Percentiles rank a stretch among this genome's conserved stretches.
Conservation (phyloP, 768 basidiomycete species). For the Trametes villosa region DNA sequence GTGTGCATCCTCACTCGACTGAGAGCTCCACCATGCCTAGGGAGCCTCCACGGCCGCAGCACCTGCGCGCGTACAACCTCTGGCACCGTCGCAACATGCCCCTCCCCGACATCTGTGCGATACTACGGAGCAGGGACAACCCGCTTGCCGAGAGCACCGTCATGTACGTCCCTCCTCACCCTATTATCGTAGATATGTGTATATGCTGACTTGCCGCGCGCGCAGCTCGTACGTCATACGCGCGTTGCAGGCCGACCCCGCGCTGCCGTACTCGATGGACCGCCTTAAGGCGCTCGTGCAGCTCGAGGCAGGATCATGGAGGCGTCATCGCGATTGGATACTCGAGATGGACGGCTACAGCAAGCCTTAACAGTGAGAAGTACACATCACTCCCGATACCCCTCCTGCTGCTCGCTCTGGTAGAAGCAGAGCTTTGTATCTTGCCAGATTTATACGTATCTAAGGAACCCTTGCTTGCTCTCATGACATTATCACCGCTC, state of each 20-base stretch:
- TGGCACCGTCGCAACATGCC: constrained; percentile 44
- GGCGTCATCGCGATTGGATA: constrained; percentile 45
- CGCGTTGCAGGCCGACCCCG: constrained; percentile 44
- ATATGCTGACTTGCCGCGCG: background rate
- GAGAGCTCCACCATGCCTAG: background rate
- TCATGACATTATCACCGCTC: too few relatives aligned
- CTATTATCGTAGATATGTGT: background rate
- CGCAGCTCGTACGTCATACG: constrained; percentile 44
- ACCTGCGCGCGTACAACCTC: constrained; percentile 48
- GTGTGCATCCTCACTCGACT: too few relatives aligned
- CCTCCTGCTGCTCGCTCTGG: too few relatives aligned
- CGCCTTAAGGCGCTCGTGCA: constrained; percentile 42
- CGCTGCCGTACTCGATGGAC: constrained; percentile 41
- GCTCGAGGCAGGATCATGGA: constrained; percentile 48
- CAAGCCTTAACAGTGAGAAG: too few relatives aligned
- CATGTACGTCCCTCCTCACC: constrained; percentile 41
- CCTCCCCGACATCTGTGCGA: constrained; percentile 45
- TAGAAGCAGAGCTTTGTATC: too few relatives aligned
- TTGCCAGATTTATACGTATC: too few relatives aligned
- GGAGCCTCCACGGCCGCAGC: constrained; percentile 32
- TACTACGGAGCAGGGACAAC: constrained; percentile 40
- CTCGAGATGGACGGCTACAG: constrained; percentile 20
- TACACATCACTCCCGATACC: too few relatives aligned
- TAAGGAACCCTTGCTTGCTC: too few relatives aligned
- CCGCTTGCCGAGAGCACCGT: constrained; percentile 52